phyloP scores from a whole-genome alignment of 495 filamentous ascomycete species.

The Hypoxylon lienhwacheense region DNA sequence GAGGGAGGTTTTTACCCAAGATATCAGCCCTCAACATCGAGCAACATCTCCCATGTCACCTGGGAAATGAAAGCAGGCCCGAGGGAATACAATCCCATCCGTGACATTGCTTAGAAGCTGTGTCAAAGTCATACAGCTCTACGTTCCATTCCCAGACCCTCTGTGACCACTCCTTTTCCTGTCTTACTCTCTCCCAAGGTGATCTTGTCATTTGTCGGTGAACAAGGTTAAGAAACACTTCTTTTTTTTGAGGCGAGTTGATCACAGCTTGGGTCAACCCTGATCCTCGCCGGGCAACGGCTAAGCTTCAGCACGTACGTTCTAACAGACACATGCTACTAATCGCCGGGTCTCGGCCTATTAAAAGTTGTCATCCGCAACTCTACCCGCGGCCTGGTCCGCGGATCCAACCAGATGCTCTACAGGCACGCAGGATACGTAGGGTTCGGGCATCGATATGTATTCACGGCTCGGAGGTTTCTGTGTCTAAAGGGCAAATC shows the following conservation, averaged over 20 bases:
- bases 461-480: slow-evolving; percentile 24
- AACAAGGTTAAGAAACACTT: slow-evolving; percentile 7
- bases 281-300: neutral
- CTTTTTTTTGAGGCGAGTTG: slow-evolving; percentile 15
- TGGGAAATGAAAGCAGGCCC: neutral
- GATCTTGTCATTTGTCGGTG: neutral
- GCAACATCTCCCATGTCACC: neutral
- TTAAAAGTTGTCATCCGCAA: slow-evolving; percentile 17
- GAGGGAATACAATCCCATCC: neutral
- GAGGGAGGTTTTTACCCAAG: no score
- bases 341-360: slow-evolving; percentile 20
- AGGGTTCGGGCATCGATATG: slow-evolving; percentile 6
- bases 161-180: slow-evolving; percentile 13
- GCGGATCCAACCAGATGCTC: neutral
- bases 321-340: slow-evolving; percentile 1
- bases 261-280: slow-evolving; percentile 4
- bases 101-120: slow-evolving; percentile 17
- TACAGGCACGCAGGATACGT: slow-evolving; percentile 1
- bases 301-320: neutral
- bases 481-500: slow-evolving; percentile 19
- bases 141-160: neutral
- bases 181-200: slow-evolving; percentile 4
- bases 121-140: slow-evolving; percentile 13
- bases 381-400: slow-evolving; percentile 14
- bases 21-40: neutral